Evolutionary conservation across 2,329 filamentous ascomycete species (phyloP), one percentile per base, ranked within the genome.

Genomic region (Nemania sp.): DNA sequence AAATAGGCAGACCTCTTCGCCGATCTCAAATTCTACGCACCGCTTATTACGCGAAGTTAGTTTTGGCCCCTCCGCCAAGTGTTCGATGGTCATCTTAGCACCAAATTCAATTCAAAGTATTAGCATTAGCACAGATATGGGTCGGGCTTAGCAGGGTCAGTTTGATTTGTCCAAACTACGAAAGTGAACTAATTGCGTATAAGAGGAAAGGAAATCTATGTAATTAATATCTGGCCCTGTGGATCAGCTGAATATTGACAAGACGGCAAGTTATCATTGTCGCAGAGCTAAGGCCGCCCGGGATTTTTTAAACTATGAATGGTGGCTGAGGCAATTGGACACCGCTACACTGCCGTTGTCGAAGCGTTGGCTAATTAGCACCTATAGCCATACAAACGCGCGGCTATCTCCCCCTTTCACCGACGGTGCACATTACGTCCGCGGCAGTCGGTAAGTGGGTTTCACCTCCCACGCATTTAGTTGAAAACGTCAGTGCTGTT

Each of bases 401-500:
- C 41, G 24, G 24, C n/a, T 15, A 20, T 22, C 35, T 35, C 26
- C 2, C 27, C 29, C 20, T 49, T n/a, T 27, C 18, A 6, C 7
- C 32, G 10, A 6, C 29, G n/a, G 20, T 29, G 3, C 10, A 15
- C 6, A 53, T 20, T 24, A 11, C 22, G 6, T 26, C 15, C 5
- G 22, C n/a, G 49, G 32, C 49, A 58, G 35, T 27, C 20, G 18
- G 7, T 13, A 49, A 60, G 35, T n/a, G 38, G n/a, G 18, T 22
- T 56, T 11, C 35, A 38, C 38, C 41, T 20, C 52, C 27, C 11
- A 5, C 18, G 10, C 41, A 22, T 66, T 45, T 67, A 59, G 41
- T 53, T 54, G 43, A 70, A 70, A 38, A 70, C n/a, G 0, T 59
- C 68, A 4, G 10, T 38, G 57, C 60, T 70, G 57, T 65, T 68